These are phyloP conservation scores for Syzygium oleosum DNA, from an alignment of 345 rosid species.

Conservation along the genomic window DNA sequence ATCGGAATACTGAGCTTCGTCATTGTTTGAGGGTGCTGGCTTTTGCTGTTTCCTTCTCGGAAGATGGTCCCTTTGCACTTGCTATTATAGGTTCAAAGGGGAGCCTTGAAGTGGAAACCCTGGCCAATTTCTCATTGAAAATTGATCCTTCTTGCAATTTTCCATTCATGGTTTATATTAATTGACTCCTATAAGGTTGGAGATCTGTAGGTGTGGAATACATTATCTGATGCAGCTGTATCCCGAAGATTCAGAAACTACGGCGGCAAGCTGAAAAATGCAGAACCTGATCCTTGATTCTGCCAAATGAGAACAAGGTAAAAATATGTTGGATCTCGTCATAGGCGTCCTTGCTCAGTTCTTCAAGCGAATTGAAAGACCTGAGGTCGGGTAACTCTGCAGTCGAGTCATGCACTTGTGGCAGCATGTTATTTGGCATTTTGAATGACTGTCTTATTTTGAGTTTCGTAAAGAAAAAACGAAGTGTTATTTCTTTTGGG, in stretches of 20 bases:
- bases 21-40: not conserved
- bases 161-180: not conserved
- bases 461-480: not conserved
- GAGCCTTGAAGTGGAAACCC: slow-evolving; percentile 9
- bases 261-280: slow-evolving; percentile 1
- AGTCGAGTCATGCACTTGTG: not conserved
- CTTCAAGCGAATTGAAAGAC: not conserved
- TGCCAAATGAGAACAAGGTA: not conserved
- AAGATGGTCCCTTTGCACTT: slow-evolving; percentile 61
- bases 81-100: slow-evolving; percentile 92
- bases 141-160: not conserved
- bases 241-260: slow-evolving; percentile 30
- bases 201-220: slow-evolving; percentile 67
- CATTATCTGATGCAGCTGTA: slow-evolving; percentile 37
- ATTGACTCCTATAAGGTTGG: not conserved
- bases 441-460: not conserved
- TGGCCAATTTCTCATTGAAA: not conserved
- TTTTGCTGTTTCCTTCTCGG: not conserved
- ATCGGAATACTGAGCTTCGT: not conserved
- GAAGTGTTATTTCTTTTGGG: not conserved
- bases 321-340: not conserved
- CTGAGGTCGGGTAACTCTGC: not conserved
- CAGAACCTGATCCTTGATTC: not conserved
- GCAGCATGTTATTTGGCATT: not conserved
- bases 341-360: not conserved